Evolutionary conservation across 1,284 basidiomycete genomes (phyloP).

Genomic region (Vanrija pseudolonga): DNA sequence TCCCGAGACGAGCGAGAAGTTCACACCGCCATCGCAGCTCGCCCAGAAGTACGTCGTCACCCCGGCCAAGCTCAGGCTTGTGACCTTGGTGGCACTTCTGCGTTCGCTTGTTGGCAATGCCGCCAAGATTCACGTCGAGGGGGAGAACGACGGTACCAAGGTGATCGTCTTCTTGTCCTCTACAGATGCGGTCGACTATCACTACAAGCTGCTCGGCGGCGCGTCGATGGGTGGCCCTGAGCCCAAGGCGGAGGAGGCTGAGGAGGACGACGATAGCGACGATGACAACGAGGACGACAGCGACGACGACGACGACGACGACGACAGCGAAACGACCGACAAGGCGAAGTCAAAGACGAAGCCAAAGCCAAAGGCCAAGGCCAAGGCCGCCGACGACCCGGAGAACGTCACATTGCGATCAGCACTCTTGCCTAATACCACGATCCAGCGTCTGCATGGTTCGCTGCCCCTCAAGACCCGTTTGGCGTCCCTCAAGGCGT

Average conservation of each 20-base stretch:
- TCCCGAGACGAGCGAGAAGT: conserved; percentile 53
- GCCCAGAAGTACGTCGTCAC: conserved; percentile 90
- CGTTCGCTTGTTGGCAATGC: conserved; percentile 62
- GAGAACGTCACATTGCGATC: conserved; percentile 59
- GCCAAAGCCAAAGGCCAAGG: conserved; percentile 20
- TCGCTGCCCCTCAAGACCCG: conserved; percentile 80
- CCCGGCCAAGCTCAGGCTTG: conserved; percentile 88
- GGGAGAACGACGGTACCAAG: conserved; percentile 44
- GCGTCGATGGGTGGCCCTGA: conserved; percentile 62
- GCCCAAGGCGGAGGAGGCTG: conserved; percentile 33
- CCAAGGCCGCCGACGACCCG: conserved; percentile 36
- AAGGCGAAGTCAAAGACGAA: conserved; percentile 15
- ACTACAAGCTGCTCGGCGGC: conserved; percentile 82
- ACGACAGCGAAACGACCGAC: conserved; percentile 6
- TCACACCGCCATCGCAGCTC: conserved; percentile 92
- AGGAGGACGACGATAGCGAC: conserved; percentile 30
- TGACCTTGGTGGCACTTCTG: conserved; percentile 81
- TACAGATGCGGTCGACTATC: conserved; percentile 96
- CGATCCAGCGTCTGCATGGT: conserved; percentile 90
- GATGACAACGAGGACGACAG: conserved; percentile 16
- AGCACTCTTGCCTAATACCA: conserved; percentile 72
- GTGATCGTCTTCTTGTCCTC: conserved; percentile 96
- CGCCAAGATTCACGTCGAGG: conserved; percentile 18
- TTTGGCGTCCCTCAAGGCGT: conserved; percentile 74
- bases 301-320: conserved; percentile 29